Base-by-base conservation (phyloP, 2,329 filamentous ascomycete species). In the Calonectria ilicicola region DNA sequence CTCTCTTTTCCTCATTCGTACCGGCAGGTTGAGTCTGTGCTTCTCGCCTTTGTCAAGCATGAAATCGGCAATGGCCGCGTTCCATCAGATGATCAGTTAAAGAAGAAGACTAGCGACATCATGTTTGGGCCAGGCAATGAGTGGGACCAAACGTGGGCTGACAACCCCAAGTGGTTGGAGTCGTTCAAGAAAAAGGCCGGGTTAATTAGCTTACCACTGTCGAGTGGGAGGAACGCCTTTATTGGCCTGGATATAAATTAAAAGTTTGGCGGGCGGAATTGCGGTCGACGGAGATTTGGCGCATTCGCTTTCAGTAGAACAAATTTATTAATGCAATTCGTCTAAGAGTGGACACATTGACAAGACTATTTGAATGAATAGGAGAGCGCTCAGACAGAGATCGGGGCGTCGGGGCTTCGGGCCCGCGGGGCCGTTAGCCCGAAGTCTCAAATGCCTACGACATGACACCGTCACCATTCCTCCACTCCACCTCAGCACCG, bases 91-190 rank as follows among this genome's bases (percentile, higher is more conserved):
- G 21, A 23, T 23, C 35, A 58, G 12, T 9, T 68, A 21, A 49
- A 65, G 42, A 51, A 26, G 21, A 67, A 68, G 65, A 68, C 58
- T 1, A 72, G 69, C 35, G 53, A 68, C 21, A 64, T 72, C 1
- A 58, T 68, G 21, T 72, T 63, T 29, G 56, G 69, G 5, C 64
- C 63, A 12, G 64, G 51, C 14, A 67, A 71, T 17, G 62, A 21
- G 19, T 71, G 69, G 69, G 69, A 71, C 19, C 69, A 51, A 19
- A 71, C 69, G 2, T 67, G 64, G 64, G 69, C 64, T 3, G 64
- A 72, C n/a, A 56, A 51, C n/a, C 32, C 26, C 15, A 38, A 65
- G 8, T 72, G 58, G 65, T 19, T 69, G 27, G 69, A 32, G 15
- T 15, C 42, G 19, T 63, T 71, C n/a, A 64, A 49, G 38, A 71